Base-by-base conservation (phyloP, 495 filamentous ascomycete genomes). In the Hypoxylon lienhwacheense region DNA sequence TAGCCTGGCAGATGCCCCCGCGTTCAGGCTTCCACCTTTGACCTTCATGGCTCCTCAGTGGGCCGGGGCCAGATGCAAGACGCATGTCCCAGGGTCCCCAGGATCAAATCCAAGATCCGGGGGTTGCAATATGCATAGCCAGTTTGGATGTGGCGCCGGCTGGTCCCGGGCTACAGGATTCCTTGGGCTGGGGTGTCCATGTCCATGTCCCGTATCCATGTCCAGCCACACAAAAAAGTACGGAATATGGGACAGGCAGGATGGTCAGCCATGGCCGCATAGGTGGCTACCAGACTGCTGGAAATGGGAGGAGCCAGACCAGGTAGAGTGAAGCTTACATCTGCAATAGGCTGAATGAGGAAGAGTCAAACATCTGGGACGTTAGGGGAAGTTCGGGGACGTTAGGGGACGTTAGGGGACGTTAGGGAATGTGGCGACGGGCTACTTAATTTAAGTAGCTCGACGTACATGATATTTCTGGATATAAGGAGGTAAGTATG, bases 21-120 rank as follows among this genome's bases (percentile, higher is more conserved):
- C 59, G 53, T 37, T n/a, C 39, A 22, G 31, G 46, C 34, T 37
- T 29, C 25, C 4, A 35, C 42, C 51, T 35, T 55, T 43, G 41
- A 52, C n/a, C n/a, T n/a, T n/a, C n/a, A n/a, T n/a, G n/a, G 50
- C 47, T 62, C 43, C 37, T 62, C 47, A 58, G 44, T 56, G 53
- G 59, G 35, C 53, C 53, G 59, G n/a, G 53, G 59, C 26, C 47
- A 56, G 59, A 62, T 58, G 59, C 59, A 62, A 53, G 36, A 56
- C 26, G 59, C 59, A 62, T 37, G 41, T 34, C 29, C 59, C 43
- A 62, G 53, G 59, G 59, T 62, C 43, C 12, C 59, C 43, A 62
- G 53, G 59, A 53, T 62, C 43, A 17, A 25, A 52, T 22, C 47
- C 42, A 51, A 61, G 58, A 61, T 61, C 58, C 24, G 42, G 58